Percentiles rank a stretch among this genome's conserved stretches.
Conservation (phyloP, 2,329 filamentous ascomycete genomes). For the Phialophora tarda region DNA sequence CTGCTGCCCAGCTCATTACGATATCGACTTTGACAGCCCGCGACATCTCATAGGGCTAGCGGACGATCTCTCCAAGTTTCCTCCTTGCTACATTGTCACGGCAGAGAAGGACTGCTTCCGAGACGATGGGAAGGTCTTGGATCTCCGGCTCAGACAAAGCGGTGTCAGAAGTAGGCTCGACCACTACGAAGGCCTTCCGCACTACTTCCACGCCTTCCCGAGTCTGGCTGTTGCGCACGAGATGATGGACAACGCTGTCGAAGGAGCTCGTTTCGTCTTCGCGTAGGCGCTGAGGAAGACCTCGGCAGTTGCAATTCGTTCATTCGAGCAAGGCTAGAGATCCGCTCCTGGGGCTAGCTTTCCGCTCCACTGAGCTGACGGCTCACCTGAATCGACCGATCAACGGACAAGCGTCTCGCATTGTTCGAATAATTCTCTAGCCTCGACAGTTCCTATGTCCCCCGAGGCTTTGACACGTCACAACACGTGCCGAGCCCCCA, state of each 20-base stretch:
- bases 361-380: neutral
- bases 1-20: slow-evolving; percentile 27
- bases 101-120: slow-evolving; percentile 47
- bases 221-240: slow-evolving; percentile 30
- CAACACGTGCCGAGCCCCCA: slow-evolving; percentile 12
- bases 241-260: slow-evolving; percentile 33
- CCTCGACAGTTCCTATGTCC: slow-evolving; percentile 1
- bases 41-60: slow-evolving; percentile 31
- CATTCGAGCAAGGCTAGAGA: neutral
- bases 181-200: slow-evolving; percentile 52
- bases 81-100: slow-evolving; percentile 33
- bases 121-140: slow-evolving; percentile 61
- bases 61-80: slow-evolving; percentile 34
- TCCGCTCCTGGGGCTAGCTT: neutral
- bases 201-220: slow-evolving; percentile 44
- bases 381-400: slow-evolving; percentile 6
- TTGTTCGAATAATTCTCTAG: slow-evolving; percentile 7
- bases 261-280: slow-evolving; percentile 33
- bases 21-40: slow-evolving; percentile 32
- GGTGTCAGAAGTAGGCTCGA: slow-evolving; percentile 54
- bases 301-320: neutral
- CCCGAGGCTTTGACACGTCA: neutral
- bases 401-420: slow-evolving; percentile 1
- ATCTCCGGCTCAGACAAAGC: slow-evolving; percentile 53
- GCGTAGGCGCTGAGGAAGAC: slow-evolving; percentile 6